Conservation (phyloP, 2,329 filamentous ascomycete species). For the Raffaelea ambrosiae region DNA sequence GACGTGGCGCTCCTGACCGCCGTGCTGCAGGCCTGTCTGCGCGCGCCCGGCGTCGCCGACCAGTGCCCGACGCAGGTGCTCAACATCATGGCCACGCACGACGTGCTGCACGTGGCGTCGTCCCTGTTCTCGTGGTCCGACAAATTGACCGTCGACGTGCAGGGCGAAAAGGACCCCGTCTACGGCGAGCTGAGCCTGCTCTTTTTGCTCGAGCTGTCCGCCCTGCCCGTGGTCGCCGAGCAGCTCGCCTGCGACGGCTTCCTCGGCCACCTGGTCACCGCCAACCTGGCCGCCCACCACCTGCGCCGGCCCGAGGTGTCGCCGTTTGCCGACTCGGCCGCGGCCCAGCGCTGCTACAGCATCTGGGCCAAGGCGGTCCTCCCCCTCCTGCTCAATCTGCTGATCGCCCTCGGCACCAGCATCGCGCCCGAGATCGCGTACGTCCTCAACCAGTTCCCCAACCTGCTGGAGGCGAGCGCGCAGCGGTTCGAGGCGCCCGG, state of each 20-base stretch:
- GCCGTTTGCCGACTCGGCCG: constrained; percentile 65
- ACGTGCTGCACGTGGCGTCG: constrained; percentile 70
- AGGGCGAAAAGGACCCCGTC: constrained; percentile 56
- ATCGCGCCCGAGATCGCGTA: constrained; percentile 77
- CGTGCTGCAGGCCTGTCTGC: constrained; percentile 75
- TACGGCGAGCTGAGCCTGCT: constrained; percentile 89
- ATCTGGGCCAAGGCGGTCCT: constrained; percentile 88
- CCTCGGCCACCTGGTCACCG: constrained; percentile 68
- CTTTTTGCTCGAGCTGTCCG: constrained; percentile 82
- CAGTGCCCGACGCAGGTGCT: constrained; percentile 63
- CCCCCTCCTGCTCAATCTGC: constrained; percentile 79
- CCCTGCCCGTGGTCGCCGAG: constrained; percentile 72
- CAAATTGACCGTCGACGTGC: constrained; percentile 50
- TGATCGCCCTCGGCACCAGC: constrained; percentile 71
- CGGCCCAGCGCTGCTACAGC: constrained; percentile 66
- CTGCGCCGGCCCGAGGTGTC: constrained; percentile 65
- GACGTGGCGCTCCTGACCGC: constrained; percentile 85
- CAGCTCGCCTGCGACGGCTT: constrained; percentile 83
- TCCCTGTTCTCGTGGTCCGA: constrained; percentile 94
- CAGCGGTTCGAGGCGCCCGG: constrained; percentile 60
- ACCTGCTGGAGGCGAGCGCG: constrained; percentile 64
- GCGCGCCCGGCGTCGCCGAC: constrained; percentile 65
- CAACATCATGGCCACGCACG: constrained; percentile 60
- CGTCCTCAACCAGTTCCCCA: constrained; percentile 83
- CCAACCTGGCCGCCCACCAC: constrained; percentile 69